Evolutionary conservation across 2,329 filamentous ascomycete species (phyloP).

Genomic region (Epichloe bromicola): DNA sequence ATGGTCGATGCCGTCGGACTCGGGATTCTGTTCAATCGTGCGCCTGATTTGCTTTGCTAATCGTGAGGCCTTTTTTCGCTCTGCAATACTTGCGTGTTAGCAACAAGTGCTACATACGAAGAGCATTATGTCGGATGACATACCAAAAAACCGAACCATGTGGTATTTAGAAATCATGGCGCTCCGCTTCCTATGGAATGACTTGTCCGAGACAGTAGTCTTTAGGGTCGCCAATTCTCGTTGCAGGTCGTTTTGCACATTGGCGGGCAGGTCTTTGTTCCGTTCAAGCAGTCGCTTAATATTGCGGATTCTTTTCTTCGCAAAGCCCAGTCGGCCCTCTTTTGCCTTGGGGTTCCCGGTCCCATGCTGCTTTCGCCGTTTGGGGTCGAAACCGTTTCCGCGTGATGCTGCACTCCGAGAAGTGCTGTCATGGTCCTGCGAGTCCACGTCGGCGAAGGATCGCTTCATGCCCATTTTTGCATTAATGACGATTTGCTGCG

Average conservation of each 20-base stretch:
- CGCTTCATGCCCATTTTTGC: conserved; percentile 20
- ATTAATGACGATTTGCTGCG: neutral
- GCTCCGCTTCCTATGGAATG: conserved; percentile 47
- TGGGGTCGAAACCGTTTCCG: conserved; percentile 8
- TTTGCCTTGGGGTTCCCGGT: conserved; percentile 28
- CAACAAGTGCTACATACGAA: neutral
- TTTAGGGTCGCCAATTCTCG: conserved; percentile 56
- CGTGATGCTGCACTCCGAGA: neutral
- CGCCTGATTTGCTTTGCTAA: conserved; percentile 52
- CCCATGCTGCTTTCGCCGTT: conserved; percentile 22
- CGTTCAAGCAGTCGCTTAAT: conserved; percentile 53
- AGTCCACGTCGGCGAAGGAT: conserved; percentile 16
- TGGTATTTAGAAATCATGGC: conserved; percentile 70
- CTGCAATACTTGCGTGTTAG: conserved; percentile 22
- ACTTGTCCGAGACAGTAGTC: conserved; percentile 46
- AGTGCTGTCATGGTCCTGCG: conserved; percentile 3
- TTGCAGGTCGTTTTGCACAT: conserved; percentile 56
- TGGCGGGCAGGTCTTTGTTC: conserved; percentile 50
- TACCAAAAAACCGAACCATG: conserved; percentile 76
- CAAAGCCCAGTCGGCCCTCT: conserved; percentile 39
- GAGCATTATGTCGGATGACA: neutral
- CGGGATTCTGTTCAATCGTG: conserved; percentile 37
- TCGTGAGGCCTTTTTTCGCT: conserved; percentile 59
- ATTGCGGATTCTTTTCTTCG: conserved; percentile 60
- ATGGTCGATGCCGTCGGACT: conserved; percentile 35